A percentile compares a stretch with the other conserved stretches of the same genome.
phyloP scores from a whole-genome alignment of 441 rosid genomes.

The Populus hybrid region DNA sequence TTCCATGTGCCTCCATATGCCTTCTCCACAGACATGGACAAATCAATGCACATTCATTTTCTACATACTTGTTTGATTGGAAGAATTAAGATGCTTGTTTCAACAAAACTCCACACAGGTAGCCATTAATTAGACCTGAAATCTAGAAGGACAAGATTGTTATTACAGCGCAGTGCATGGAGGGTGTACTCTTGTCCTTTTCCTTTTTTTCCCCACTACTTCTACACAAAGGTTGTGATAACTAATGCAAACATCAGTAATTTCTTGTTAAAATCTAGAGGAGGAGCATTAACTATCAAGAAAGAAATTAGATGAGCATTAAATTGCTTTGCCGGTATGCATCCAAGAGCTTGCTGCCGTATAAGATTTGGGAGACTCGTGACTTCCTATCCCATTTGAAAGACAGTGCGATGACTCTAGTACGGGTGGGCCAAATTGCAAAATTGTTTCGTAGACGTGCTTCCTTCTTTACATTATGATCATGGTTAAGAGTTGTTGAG shows the following conservation, averaged over 20 bases:
- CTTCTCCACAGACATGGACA: constrained; percentile 15
- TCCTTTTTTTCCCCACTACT: neutral
- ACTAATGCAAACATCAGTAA: too few relatives aligned
- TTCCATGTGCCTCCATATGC: constrained; percentile 27
- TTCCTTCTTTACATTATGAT: too few relatives aligned
- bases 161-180: neutral
- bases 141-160: neutral
- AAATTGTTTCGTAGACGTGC: too few relatives aligned
- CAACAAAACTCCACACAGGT: neutral
- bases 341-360: too few relatives aligned
- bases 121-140: neutral
- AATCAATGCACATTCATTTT: constrained; percentile 17
- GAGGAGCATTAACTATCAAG: neutral
- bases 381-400: too few relatives aligned
- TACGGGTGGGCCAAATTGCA: too few relatives aligned
- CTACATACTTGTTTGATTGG: neutral
- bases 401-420: too few relatives aligned
- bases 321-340: too few relatives aligned
- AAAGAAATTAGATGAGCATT: neutral
- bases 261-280: too few relatives aligned
- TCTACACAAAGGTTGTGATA: neutral
- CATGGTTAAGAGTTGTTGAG: neutral
- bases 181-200: neutral
- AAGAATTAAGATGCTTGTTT: neutral
- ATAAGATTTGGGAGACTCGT: too few relatives aligned